phyloP scores from a whole-genome alignment of 192 early-diverging fungal genomes.

The Mortierella alpina region DNA sequence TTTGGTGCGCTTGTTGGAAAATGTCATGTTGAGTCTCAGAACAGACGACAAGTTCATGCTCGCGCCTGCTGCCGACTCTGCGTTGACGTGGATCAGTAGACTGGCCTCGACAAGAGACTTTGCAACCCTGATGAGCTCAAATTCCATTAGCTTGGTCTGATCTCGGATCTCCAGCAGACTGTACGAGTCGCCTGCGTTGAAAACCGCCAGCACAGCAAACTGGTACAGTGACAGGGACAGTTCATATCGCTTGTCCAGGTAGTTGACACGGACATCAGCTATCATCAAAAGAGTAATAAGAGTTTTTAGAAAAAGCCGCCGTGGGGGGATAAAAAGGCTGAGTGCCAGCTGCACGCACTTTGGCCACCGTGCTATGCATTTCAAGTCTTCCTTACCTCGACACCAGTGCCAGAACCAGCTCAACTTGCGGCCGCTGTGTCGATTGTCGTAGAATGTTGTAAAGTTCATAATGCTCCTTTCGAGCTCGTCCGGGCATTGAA shows the following conservation, averaged over 20 bases:
- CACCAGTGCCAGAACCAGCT: slow-evolving; percentile 87
- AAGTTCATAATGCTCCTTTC: slow-evolving; percentile 77
- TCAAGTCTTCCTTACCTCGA: slow-evolving; percentile 61
- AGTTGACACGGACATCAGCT: slow-evolving; percentile 77
- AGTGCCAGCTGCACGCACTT: neutral
- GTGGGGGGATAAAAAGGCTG: too few relatives aligned
- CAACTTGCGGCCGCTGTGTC: slow-evolving; percentile 81
- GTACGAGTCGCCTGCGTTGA: slow-evolving; percentile 65
- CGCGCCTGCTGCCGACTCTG: neutral
- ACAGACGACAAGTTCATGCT: slow-evolving; percentile 14
- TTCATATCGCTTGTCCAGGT: slow-evolving; percentile 83
- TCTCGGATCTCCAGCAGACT: slow-evolving; percentile 65
- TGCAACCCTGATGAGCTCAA: slow-evolving; percentile 68
- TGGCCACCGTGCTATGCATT: neutral
- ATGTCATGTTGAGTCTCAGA: slow-evolving; percentile 30
- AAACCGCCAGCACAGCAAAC: slow-evolving; percentile 72
- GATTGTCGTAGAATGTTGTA: slow-evolving; percentile 74
- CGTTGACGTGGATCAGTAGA: slow-evolving; percentile 14
- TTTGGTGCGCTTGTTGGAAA: slow-evolving; percentile 82
- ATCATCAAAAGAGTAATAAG: neutral
- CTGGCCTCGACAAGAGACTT: slow-evolving; percentile 61
- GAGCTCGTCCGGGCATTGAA: slow-evolving; percentile 87
- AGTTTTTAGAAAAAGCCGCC: too few relatives aligned
- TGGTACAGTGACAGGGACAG: slow-evolving; percentile 79
- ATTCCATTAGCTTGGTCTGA: slow-evolving; percentile 62